phyloP scores from a whole-genome alignment of 2,329 filamentous ascomycete species.

The Aspergillus pseudoviridinutans region DNA sequence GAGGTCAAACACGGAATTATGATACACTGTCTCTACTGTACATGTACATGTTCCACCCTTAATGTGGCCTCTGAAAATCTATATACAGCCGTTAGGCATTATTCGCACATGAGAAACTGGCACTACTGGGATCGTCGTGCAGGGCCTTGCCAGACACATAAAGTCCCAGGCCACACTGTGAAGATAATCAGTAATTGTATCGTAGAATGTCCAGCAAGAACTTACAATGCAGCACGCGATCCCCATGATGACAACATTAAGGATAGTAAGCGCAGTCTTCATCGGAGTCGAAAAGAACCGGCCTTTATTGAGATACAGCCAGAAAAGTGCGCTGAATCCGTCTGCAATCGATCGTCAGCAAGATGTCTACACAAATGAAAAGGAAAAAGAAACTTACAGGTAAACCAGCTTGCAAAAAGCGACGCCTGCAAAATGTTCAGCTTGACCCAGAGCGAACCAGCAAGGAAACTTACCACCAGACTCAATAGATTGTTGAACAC shows the following conservation, averaged over 20 bases:
- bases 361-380: slow-evolving; percentile 5
- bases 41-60: background rate
- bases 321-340: slow-evolving; percentile 27
- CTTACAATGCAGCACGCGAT: slow-evolving; percentile 20
- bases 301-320: slow-evolving; percentile 33
- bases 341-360: background rate
- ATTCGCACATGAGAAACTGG: slow-evolving; percentile 25
- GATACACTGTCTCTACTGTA: background rate
- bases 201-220: background rate
- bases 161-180: slow-evolving; percentile 23
- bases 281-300: slow-evolving; percentile 26
- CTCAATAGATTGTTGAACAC: slow-evolving; percentile 63
- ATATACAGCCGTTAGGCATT: slow-evolving; percentile 10
- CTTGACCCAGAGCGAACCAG: background rate
- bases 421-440: slow-evolving; percentile 32
- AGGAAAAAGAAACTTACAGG: slow-evolving; percentile 27
- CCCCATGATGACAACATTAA: slow-evolving; percentile 19
- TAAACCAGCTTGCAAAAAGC: slow-evolving; percentile 64
- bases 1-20: background rate
- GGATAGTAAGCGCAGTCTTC: slow-evolving; percentile 25
- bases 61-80: background rate
- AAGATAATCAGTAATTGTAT: slow-evolving; percentile 1
- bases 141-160: slow-evolving; percentile 25
- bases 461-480: slow-evolving; percentile 42
- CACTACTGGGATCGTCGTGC: slow-evolving; percentile 20